phyloP scores from a whole-genome alignment of 2,329 filamentous ascomycete genomes.

The Fusarium sp. region DNA sequence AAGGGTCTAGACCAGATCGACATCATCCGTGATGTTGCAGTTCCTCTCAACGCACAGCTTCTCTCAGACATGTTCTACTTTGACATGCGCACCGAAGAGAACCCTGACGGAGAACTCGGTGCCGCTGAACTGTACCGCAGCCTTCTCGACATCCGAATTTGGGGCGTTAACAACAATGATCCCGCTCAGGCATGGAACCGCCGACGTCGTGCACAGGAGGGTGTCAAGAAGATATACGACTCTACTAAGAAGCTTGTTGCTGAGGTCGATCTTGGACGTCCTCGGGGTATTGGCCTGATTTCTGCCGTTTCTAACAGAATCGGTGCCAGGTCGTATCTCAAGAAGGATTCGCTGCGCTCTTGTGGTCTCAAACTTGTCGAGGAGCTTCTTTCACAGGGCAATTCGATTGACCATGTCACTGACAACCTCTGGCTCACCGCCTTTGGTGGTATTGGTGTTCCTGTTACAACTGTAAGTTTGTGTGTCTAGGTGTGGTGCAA shows the following conservation, averaged over 20 bases:
- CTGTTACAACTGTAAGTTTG: slow-evolving; percentile 52
- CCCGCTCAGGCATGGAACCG: slow-evolving; percentile 60
- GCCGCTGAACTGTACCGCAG: slow-evolving; percentile 56
- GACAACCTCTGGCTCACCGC: slow-evolving; percentile 55
- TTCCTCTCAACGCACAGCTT: slow-evolving; percentile 67
- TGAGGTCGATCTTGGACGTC: slow-evolving; percentile 50
- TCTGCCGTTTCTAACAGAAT: slow-evolving; percentile 47
- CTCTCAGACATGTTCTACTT: slow-evolving; percentile 69
- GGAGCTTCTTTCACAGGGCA: slow-evolving; percentile 51
- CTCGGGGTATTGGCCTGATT: slow-evolving; percentile 49
- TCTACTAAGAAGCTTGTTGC: slow-evolving; percentile 56
- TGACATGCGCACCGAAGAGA: slow-evolving; percentile 66
- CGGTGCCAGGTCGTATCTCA: slow-evolving; percentile 47
- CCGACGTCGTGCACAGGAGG: slow-evolving; percentile 56
- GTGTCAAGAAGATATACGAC: slow-evolving; percentile 52
- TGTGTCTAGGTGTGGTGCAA: background rate
- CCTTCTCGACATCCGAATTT: slow-evolving; percentile 58
- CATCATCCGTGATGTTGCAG: slow-evolving; percentile 65
- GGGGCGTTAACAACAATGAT: slow-evolving; percentile 61
- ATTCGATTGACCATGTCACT: slow-evolving; percentile 49
- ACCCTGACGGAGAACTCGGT: slow-evolving; percentile 61
- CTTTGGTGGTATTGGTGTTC: slow-evolving; percentile 56
- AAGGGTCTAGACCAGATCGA: slow-evolving; percentile 56
- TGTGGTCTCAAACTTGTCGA: slow-evolving; percentile 55
- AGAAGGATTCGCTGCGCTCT: slow-evolving; percentile 53